These are phyloP conservation scores for Sporisorium graminicola DNA, from an alignment of 1,284 basidiomycete genomes.

Conservation along the genomic window DNA sequence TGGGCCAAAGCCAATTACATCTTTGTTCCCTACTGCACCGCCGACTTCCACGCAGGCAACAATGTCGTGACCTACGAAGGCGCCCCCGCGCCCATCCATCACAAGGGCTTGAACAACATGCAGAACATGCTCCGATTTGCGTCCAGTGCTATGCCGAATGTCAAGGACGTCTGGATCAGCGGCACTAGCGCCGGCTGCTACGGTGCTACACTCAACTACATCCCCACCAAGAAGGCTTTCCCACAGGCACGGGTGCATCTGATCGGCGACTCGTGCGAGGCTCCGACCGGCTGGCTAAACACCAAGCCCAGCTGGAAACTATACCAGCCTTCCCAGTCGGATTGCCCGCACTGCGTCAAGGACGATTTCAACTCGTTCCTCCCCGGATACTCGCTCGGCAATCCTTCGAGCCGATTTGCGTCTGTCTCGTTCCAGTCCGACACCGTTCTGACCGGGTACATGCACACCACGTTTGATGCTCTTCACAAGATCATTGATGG, in stretches of 20 bases:
- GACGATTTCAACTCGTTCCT: slow-evolving; percentile 38
- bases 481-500: slow-evolving; percentile 18
- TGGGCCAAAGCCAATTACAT: slow-evolving; percentile 21
- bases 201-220: slow-evolving; percentile 34
- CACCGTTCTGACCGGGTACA: slow-evolving; percentile 11
- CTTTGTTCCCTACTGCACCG: slow-evolving; percentile 43
- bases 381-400: slow-evolving; percentile 25
- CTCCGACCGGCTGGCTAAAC: slow-evolving; percentile 28
- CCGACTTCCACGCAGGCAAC: slow-evolving; percentile 30
- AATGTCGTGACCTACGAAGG: slow-evolving; percentile 21
- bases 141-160: slow-evolving; percentile 6
- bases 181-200: slow-evolving; percentile 41
- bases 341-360: slow-evolving; percentile 21
- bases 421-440: slow-evolving; percentile 19
- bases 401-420: slow-evolving; percentile 28
- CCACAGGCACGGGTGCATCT: slow-evolving; percentile 20
- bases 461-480: not conserved
- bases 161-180: slow-evolving; percentile 21
- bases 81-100: slow-evolving; percentile 29
- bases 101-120: slow-evolving; percentile 33
- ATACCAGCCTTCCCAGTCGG: slow-evolving; percentile 7
- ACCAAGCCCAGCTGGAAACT: slow-evolving; percentile 37
- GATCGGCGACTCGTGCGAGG: slow-evolving; percentile 36
- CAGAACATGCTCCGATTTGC: slow-evolving; percentile 23
- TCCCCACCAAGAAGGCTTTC: slow-evolving; percentile 21